Conservation (phyloP, 371 early-diverging fungal species). For the Lichtheimia corymbifera region DNA sequence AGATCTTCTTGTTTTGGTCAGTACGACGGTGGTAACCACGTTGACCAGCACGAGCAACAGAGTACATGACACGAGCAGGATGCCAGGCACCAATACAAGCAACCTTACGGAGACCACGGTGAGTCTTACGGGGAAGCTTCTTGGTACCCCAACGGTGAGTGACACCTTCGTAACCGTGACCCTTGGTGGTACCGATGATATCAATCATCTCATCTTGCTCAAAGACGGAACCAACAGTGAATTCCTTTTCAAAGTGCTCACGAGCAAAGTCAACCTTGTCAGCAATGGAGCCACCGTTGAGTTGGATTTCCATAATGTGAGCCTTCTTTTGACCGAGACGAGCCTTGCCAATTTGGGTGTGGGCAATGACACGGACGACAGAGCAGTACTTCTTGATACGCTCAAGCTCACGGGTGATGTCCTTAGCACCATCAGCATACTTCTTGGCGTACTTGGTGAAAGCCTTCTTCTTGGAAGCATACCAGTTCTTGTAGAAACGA, state of each 20-base stretch:
- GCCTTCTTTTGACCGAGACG: conserved; percentile 98
- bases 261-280: conserved; percentile 99
- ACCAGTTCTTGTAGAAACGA: conserved; percentile 99
- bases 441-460: conserved; percentile 98
- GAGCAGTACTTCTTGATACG: conserved; percentile 99
- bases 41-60: conserved; percentile 99
- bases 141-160: conserved; percentile 99
- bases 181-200: conserved; percentile 99
- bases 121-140: conserved; percentile 99
- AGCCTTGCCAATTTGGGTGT: conserved; percentile 97
- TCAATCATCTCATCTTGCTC: conserved; percentile 99
- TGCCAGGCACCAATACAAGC: conserved; percentile 99
- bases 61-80: conserved; percentile 99
- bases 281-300: conserved; percentile 98
- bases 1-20: conserved; percentile 99
- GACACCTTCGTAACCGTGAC: conserved; percentile 99
- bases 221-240: conserved; percentile 90
- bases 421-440: conserved; percentile 90
- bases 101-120: conserved; percentile 99
- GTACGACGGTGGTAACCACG: conserved; percentile 99
- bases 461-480: conserved; percentile 98
- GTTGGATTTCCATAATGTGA: conserved; percentile 99
- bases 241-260: conserved; percentile 97
- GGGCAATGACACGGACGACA: conserved; percentile 97
- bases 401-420: conserved; percentile 91